Percentiles rank a stretch among this genome's conserved stretches.
Evolutionary conservation across 192 early-diverging fungal genomes (phyloP).

Genomic region (Haplosporangium gracile): DNA sequence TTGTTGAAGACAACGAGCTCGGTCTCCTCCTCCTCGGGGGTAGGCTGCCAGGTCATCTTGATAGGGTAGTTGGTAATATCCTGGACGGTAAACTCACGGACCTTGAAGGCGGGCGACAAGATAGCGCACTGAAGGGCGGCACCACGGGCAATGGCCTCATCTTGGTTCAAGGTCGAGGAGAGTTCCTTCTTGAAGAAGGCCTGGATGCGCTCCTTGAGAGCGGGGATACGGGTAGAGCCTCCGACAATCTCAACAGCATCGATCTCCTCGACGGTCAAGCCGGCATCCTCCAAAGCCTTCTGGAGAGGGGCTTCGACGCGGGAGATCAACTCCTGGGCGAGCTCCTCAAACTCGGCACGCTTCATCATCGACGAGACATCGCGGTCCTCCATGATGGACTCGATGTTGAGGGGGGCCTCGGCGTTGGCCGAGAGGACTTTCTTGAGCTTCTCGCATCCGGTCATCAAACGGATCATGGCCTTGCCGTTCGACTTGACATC

Average conservation of each 20-base stretch:
- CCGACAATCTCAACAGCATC: conserved; percentile 96
- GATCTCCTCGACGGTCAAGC: conserved; percentile 83
- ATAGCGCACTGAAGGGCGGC: conserved; percentile 98
- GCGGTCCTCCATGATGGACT: conserved; percentile 97
- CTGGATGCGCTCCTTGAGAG: conserved; percentile 90
- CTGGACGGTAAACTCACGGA: conserved; percentile 94
- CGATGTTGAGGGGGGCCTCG: conserved; percentile 92
- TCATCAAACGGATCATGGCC: conserved; percentile 91
- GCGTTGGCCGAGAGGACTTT: conserved; percentile 96
- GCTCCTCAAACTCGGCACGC: conserved; percentile 90
- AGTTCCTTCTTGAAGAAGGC: conserved; percentile 92
- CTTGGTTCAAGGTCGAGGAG: conserved; percentile 97
- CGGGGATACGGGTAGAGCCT: conserved; percentile 94
- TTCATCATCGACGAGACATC: conserved; percentile 91
- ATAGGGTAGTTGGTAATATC: conserved; percentile 94
- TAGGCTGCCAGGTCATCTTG: conserved; percentile 90
- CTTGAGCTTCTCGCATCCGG: conserved; percentile 95
- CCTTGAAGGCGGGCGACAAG: conserved; percentile 96
- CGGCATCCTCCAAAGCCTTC: conserved; percentile 83
- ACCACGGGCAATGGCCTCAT: conserved; percentile 97
- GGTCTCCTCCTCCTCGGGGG: conserved; percentile 81
- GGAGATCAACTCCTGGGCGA: conserved; percentile 78
- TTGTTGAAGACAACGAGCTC: conserved; percentile 90
- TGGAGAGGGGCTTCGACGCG: conserved; percentile 81
- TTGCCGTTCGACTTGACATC: conserved; percentile 92